Conservation (phyloP, 2,329 filamentous ascomycete species). For the Coleophoma crateriformis region DNA sequence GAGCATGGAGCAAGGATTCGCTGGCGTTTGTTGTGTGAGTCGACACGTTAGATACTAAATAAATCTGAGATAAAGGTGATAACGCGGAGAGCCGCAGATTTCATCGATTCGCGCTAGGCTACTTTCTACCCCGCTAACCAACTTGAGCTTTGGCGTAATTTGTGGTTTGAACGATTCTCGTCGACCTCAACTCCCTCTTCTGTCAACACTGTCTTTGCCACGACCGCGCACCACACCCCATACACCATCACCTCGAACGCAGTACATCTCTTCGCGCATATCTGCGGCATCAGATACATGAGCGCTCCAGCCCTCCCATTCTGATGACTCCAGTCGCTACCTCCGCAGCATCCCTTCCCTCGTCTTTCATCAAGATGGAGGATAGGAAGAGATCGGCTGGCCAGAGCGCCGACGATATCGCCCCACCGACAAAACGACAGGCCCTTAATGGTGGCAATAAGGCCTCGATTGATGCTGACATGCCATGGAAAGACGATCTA, state of each 20-base stretch:
- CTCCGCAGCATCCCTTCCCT: constrained; percentile 69
- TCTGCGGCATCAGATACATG: constrained; percentile 26
- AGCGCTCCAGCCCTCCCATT: constrained; percentile 39
- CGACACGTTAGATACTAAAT: not conserved
- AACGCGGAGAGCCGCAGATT: not conserved
- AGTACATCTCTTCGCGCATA: not conserved
- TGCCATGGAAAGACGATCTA: constrained; percentile 65
- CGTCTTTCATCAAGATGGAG: constrained; percentile 93
- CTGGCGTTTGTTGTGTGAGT: not conserved
- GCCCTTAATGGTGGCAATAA: constrained; percentile 76
- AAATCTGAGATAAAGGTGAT: not conserved
- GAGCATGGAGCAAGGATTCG: not conserved
- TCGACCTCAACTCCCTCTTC: constrained; percentile 1
- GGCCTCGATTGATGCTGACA: constrained; percentile 59
- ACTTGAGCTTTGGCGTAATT: not conserved
- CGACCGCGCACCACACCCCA: not conserved
- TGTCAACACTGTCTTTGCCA: constrained; percentile 1
- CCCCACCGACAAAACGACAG: constrained; percentile 87
- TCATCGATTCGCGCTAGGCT: not conserved
- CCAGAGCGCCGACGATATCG: constrained; percentile 73
- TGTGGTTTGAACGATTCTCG: not conserved
- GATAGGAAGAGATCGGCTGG: constrained; percentile 95
- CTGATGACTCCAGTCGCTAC: constrained; percentile 67
- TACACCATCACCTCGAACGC: not conserved
- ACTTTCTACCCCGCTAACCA: not conserved